Evolutionary conservation across 768 basidiomycete species (phyloP), one percentile per base, ranked within the genome.

Genomic region (Leccinum aurantiacum): DNA sequence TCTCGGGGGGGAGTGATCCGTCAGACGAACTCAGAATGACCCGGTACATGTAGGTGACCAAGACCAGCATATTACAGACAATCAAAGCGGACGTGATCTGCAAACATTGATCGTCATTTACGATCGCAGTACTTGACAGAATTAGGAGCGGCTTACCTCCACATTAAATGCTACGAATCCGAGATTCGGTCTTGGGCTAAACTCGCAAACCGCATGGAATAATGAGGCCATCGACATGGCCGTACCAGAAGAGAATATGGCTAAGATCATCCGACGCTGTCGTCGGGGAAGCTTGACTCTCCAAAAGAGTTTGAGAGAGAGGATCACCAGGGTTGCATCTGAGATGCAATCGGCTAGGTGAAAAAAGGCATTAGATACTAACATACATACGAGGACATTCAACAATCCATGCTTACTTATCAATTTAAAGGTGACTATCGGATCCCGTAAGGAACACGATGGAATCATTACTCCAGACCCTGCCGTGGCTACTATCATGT

Each of bases 191-290:
- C 4, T 14, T 19, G 24, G 24, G 38, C 10, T 10, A 9, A 47
- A 22, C 38, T 29, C 22, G 24, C 13, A 35, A 25, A 49, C 3
- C 31, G 38, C 19, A 27, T 49, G 46, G 22, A 49, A 9, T 25
- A 60, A 3, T 6, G 66, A 60, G 33, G 35, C 46, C 2, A 17
- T 0, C 14, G 52, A 68, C 19, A 67, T 6, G 50, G 57, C 52
- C 11, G 46, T 53, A 53, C 60, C 65, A 1, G 55, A 6, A 2
- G 66, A 25, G 27, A 67, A 67, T 15, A 62, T 27, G 35, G 37
- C 53, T 17, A 68, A n/a, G 24, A 68, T 51, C 66, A 67, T 67
- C 25, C 51, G 56, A 38, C 56, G 66, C 25, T 65, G 63, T 47
- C 58, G 22, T 31, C 3, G 22, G 6, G 66, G 63, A 54, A 67